These are phyloP conservation scores for Pichia heedii DNA, from an alignment of 805 yeast species.

Conservation along the genomic window DNA sequence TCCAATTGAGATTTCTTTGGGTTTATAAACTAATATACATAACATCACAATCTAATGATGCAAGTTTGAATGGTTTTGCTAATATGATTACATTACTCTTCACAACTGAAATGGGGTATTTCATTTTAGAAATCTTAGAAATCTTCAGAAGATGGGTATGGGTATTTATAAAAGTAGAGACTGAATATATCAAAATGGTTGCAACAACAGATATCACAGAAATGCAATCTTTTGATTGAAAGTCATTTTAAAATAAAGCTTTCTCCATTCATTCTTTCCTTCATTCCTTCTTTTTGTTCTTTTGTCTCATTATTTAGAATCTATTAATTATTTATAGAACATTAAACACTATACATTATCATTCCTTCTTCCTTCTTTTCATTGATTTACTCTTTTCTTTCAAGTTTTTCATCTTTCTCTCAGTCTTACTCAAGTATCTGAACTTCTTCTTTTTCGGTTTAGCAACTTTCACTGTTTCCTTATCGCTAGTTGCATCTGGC, in stretches of 20 bases:
- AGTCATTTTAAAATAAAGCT: not conserved
- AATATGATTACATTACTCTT: slow-evolving; percentile 20
- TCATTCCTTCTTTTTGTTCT: too few species aligned
- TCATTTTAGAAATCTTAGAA: slow-evolving; percentile 64
- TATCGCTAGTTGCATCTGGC: slow-evolving; percentile 31
- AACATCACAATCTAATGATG: not conserved
- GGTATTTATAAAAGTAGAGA: slow-evolving; percentile 78
- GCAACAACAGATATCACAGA: slow-evolving; percentile 14
- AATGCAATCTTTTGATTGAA: slow-evolving; percentile 13
- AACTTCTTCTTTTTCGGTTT: slow-evolving; percentile 66
- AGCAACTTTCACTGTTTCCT: slow-evolving; percentile 11
- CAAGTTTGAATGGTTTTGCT: slow-evolving; percentile 5
- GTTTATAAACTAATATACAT: slow-evolving; percentile 35
- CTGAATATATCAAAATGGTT: slow-evolving; percentile 42
- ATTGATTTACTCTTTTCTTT: slow-evolving; percentile 33
- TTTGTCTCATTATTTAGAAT: too few species aligned
- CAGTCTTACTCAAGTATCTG: slow-evolving; percentile 75
- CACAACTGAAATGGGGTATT: slow-evolving; percentile 50
- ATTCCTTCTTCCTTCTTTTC: slow-evolving; percentile 21
- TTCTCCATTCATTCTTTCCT: not conserved
- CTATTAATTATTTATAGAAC: too few species aligned
- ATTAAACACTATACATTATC: not conserved
- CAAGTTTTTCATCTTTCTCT: slow-evolving; percentile 48
- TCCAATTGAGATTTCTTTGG: slow-evolving; percentile 71
- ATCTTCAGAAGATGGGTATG: slow-evolving; percentile 80